A percentile compares a stretch with the other conserved stretches of the same genome.
Evolutionary conservation across 345 rosid genomes (phyloP).

Genomic region (Adansonia digitata): DNA sequence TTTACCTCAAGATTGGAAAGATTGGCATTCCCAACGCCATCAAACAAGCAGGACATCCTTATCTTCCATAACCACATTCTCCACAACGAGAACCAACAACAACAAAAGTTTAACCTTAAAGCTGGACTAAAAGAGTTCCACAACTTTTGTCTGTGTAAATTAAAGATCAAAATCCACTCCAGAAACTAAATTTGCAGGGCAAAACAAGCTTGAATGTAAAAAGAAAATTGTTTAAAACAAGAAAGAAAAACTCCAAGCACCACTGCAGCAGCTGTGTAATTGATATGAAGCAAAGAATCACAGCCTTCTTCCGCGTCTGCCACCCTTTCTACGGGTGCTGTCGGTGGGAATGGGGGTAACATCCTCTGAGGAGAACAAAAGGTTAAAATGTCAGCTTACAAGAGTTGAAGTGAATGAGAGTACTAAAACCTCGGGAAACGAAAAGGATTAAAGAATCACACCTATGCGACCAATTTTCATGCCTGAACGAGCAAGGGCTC

Average conservation of each 20-base stretch:
- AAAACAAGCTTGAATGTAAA: background rate
- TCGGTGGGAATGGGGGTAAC: constrained; percentile 92
- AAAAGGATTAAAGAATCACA: background rate
- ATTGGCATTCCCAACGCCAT: no score
- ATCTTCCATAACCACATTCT: no score
- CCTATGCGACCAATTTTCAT: constrained; percentile 95
- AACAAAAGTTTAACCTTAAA: background rate
- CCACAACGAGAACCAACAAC: background rate
- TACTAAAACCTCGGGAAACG: background rate
- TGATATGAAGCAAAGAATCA: constrained; percentile 18
- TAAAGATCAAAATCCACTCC: background rate
- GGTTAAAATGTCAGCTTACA: background rate
- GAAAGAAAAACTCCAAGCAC: constrained; percentile 8
- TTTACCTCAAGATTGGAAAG: no score
- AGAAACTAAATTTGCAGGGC: background rate
- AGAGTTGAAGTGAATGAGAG: background rate
- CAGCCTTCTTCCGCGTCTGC: constrained; percentile 89
- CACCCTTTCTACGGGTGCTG: constrained; percentile 90
- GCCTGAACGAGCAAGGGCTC: constrained; percentile 95
- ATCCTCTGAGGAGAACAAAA: constrained; percentile 54
- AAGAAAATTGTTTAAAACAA: background rate
- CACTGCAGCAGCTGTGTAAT: constrained; percentile 1
- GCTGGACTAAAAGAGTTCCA: background rate
- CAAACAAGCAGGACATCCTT: no score
- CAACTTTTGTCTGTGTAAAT: background rate